Evolutionary conservation across 495 filamentous ascomycete genomes (phyloP).

Genomic region (Halenospora varia): DNA sequence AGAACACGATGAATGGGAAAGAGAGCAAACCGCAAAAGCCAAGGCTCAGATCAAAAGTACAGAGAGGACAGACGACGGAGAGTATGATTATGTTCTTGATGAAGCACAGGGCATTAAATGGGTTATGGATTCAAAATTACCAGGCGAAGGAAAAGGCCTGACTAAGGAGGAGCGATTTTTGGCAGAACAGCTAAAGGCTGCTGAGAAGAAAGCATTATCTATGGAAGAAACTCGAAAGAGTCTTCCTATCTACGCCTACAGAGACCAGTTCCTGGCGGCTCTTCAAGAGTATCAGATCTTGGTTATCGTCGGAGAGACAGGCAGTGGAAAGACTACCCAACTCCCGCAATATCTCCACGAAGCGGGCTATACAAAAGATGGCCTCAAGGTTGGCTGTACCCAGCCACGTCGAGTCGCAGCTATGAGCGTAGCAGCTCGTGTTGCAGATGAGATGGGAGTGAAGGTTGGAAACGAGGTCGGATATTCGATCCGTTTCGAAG

Average conservation of each 20-base stretch:
- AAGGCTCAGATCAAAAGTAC: conserved; percentile 75
- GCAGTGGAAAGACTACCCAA: conserved; percentile 87
- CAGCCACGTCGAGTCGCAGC: conserved; percentile 96
- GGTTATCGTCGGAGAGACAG: conserved; percentile 85
- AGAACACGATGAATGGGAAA: conserved; percentile 95
- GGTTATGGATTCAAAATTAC: conserved; percentile 66
- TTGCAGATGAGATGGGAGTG: conserved; percentile 91
- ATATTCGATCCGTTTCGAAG: conserved; percentile 94
- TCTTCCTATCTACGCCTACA: conserved; percentile 83
- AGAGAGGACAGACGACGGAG: conserved; percentile 75
- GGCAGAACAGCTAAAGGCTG: conserved; percentile 75
- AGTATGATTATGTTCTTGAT: conserved; percentile 95
- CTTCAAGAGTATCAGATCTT: conserved; percentile 73
- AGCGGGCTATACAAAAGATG: conserved; percentile 81
- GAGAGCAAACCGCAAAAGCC: conserved; percentile 84
- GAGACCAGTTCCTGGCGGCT: conserved; percentile 66
- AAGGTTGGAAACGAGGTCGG: conserved; percentile 91
- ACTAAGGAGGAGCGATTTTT: conserved; percentile 75
- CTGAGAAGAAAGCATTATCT: conserved; percentile 75
- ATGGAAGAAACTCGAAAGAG: conserved; percentile 93
- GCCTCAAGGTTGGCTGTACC: conserved; percentile 67
- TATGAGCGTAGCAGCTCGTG: conserved; percentile 92
- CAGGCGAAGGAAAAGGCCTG: conserved; percentile 63
- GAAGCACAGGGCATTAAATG: conserved; percentile 86
- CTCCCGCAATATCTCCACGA: conserved; percentile 86